Conservation (phyloP, 306 rosid species). For the Lathyrus tuberosus region DNA sequence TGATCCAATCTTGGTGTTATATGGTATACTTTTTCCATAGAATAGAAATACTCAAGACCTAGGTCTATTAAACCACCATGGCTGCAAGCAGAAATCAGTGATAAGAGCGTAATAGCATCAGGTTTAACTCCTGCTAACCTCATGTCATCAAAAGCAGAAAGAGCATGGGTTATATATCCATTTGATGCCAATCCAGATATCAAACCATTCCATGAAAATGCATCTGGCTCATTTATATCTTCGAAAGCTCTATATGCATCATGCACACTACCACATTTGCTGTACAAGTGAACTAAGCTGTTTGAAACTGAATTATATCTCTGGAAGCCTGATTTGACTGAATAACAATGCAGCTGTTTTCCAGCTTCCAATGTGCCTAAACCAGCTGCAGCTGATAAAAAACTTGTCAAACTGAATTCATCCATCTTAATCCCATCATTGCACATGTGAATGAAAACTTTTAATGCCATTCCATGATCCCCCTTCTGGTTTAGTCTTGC, state of each 20-base stretch:
- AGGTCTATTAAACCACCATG: slow-evolving; percentile 56
- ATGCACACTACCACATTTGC: slow-evolving; percentile 58
- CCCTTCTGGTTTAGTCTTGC: slow-evolving; percentile 61
- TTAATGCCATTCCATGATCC: slow-evolving; percentile 54
- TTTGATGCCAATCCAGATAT: slow-evolving; percentile 62
- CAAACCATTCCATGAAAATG: slow-evolving; percentile 68
- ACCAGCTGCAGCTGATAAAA: slow-evolving; percentile 71
- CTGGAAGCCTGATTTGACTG: slow-evolving; percentile 59
- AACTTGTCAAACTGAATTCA: slow-evolving; percentile 61
- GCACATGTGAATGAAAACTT: slow-evolving; percentile 50
- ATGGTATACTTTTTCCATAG: slow-evolving; percentile 54
- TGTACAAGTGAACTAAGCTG: slow-evolving; percentile 61
- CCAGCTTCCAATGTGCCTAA: slow-evolving; percentile 59
- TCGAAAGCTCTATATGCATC: slow-evolving; percentile 59
- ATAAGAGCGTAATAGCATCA: slow-evolving; percentile 54
- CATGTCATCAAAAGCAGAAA: slow-evolving; percentile 71
- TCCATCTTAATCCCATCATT: slow-evolving; percentile 59
- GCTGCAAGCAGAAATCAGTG: slow-evolving; percentile 67
- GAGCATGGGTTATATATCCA: slow-evolving; percentile 50
- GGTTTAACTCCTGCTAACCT: slow-evolving; percentile 62
- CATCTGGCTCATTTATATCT: slow-evolving; percentile 52
- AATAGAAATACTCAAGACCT: slow-evolving; percentile 60
- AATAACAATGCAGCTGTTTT: slow-evolving; percentile 63
- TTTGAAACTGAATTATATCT: slow-evolving; percentile 53
- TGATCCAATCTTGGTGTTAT: slow-evolving; percentile 59